phyloP scores from a whole-genome alignment of 116 monocot species.

The Papilionanthe hybrid region DNA sequence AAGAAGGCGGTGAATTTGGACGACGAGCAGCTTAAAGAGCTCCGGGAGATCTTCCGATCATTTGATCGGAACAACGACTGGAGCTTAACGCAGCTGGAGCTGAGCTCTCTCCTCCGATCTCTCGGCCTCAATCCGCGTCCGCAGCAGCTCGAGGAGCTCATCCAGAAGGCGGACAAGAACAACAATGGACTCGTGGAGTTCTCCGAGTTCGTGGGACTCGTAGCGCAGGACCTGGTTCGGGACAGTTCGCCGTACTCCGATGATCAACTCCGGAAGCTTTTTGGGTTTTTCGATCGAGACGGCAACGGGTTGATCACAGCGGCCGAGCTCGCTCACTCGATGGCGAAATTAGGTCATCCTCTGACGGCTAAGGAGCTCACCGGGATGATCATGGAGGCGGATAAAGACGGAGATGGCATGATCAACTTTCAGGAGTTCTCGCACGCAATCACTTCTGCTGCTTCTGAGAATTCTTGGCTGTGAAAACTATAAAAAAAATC shows the following conservation, averaged over 20 bases:
- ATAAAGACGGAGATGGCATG: conserved; percentile 72
- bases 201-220: conserved; percentile 76
- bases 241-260: conserved; percentile 73
- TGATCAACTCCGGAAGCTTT: conserved; percentile 70
- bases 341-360: conserved; percentile 79
- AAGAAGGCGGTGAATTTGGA: conserved; percentile 27
- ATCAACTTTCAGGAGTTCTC: conserved; percentile 84
- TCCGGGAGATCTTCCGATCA: conserved; percentile 80
- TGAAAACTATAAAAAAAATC: conserved; percentile 15
- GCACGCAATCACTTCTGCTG: conserved; percentile 69
- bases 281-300: conserved; percentile 73
- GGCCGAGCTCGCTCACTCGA: conserved; percentile 82
- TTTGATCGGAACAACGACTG: conserved; percentile 94
- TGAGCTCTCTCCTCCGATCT: conserved; percentile 77
- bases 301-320: conserved; percentile 86
- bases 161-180: conserved; percentile 73
- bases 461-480: conserved; percentile 56
- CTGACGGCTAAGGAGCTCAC: conserved; percentile 77
- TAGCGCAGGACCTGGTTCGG: conserved; percentile 55
- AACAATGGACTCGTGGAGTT: conserved; percentile 78
- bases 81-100: conserved; percentile 84
- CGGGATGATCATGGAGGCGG: conserved; percentile 92
- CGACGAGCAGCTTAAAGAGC: conserved; percentile 63
- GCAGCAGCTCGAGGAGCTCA: conserved; percentile 68
- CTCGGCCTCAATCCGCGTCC: conserved; percentile 66